Evolutionary conservation across 1,284 basidiomycete genomes (phyloP).

Genomic region (Psilocybe mexicana): DNA sequence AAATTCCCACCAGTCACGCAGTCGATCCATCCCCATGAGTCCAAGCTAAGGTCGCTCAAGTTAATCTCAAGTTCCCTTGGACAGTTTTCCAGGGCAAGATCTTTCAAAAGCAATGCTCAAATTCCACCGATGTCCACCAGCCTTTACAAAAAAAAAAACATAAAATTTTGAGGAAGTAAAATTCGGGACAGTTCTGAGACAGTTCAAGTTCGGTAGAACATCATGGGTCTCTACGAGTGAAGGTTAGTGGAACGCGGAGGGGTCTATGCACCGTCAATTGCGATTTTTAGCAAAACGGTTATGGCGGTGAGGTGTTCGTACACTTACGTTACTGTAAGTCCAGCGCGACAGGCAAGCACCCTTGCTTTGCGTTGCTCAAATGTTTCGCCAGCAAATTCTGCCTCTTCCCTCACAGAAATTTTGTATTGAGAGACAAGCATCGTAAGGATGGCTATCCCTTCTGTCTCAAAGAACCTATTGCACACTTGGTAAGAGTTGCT

Average conservation of each 20-base stretch:
- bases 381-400: slow-evolving; percentile 46
- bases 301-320: background rate
- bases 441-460: slow-evolving; percentile 50
- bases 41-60: background rate
- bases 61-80: background rate
- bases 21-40: no score
- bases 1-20: no score
- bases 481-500: background rate
- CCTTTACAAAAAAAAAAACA: background rate
- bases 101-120: background rate
- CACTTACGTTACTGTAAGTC: slow-evolving; percentile 42
- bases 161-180: background rate
- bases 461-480: slow-evolving; percentile 45
- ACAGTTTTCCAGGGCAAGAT: background rate
- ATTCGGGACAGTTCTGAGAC: no score
- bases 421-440: slow-evolving; percentile 49
- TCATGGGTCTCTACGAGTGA: background rate
- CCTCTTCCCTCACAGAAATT: slow-evolving; percentile 51
- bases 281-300: background rate
- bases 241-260: background rate
- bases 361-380: slow-evolving; percentile 45
- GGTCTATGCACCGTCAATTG: background rate
- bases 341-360: slow-evolving; percentile 35
- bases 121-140: background rate
- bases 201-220: no score